Percentiles rank a stretch among this genome's conserved stretches.
These are phyloP conservation scores for Citrullus mucosospermus DNA, from an alignment of 306 rosid genomes.

Conservation along the genomic window DNA sequence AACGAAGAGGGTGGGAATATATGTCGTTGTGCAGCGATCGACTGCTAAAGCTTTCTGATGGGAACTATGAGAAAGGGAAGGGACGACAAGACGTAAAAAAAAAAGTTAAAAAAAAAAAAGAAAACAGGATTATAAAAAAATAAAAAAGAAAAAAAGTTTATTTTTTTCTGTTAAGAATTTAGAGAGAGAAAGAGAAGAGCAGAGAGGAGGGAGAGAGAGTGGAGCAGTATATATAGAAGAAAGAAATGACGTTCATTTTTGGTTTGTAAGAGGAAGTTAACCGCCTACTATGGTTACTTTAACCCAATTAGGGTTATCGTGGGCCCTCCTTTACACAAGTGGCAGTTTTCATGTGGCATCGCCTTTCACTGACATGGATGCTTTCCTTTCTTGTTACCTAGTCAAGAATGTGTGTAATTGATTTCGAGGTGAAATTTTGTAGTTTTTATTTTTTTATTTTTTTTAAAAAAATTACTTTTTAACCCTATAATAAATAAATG, in stretches of 20 bases:
- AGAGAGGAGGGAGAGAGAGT: slow-evolving; percentile 10
- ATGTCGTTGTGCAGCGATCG: slow-evolving; percentile 4
- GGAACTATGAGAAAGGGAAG: slow-evolving; percentile 13
- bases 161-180: no score
- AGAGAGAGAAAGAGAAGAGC: slow-evolving; percentile 4
- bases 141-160: no score
- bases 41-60: not conserved
- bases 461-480: no score
- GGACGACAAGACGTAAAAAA: slow-evolving; percentile 3
- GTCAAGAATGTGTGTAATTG: no score
- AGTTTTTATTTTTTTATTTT: no score
- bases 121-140: no score
- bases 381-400: no score
- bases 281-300: slow-evolving; percentile 17
- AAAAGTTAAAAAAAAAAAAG: no score
- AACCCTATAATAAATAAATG: no score
- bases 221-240: slow-evolving; percentile 12
- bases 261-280: not conserved
- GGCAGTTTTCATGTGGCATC: slow-evolving; percentile 12
- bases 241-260: not conserved
- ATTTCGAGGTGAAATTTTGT: no score
- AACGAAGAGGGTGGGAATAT: not conserved
- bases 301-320: slow-evolving; percentile 11
- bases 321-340: slow-evolving; percentile 4
- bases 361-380: not conserved